A percentile compares a stretch with the other conserved stretches of the same genome.
phyloP scores from a whole-genome alignment of 768 basidiomycete genomes.

The Dictyophora rubrovolvata region DNA sequence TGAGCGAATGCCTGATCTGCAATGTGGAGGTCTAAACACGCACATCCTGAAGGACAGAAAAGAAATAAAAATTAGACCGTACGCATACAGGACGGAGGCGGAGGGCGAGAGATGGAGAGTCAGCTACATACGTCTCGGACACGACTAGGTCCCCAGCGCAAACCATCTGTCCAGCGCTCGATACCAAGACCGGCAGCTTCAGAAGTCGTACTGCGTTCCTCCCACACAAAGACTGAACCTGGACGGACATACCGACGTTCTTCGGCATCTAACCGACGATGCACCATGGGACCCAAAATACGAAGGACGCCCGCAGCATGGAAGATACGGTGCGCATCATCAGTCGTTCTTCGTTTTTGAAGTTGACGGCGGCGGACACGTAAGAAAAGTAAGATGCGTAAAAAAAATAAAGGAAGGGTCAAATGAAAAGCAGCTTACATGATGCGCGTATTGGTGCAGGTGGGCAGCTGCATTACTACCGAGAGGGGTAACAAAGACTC shows the following conservation, averaged over 20 bases:
- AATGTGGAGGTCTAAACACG: constrained; percentile 5
- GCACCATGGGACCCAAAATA: constrained; percentile 49
- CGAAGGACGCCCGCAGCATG: constrained; percentile 49
- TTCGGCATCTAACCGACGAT: constrained; percentile 63
- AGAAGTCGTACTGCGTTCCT: constrained; percentile 60
- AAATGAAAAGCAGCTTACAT: constrained; percentile 18
- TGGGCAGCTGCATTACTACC: constrained; percentile 51
- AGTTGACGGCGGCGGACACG: not conserved
- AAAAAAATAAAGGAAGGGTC: not conserved
- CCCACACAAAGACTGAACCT: constrained; percentile 76
- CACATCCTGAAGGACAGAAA: constrained; percentile 36
- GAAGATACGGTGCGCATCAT: constrained; percentile 66
- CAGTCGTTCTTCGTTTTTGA: constrained; percentile 26
- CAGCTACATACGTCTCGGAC: constrained; percentile 58
- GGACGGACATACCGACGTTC: constrained; percentile 61
- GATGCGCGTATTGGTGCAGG: constrained; percentile 54
- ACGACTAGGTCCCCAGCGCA: constrained; percentile 74
- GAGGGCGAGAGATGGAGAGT: too few species aligned
- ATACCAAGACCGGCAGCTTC: constrained; percentile 71
- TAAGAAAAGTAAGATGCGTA: not conserved
- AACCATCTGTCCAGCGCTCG: constrained; percentile 78
- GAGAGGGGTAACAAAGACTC: constrained; percentile 2
- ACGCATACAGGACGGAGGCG: not conserved
- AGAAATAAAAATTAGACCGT: constrained; percentile 8
- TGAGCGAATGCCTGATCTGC: constrained; percentile 7